A percentile compares a stretch with the other conserved stretches of the same genome.
Conservation (phyloP, 352 stramenopile genomes). For the Globisporangium cylindrosporum region DNA sequence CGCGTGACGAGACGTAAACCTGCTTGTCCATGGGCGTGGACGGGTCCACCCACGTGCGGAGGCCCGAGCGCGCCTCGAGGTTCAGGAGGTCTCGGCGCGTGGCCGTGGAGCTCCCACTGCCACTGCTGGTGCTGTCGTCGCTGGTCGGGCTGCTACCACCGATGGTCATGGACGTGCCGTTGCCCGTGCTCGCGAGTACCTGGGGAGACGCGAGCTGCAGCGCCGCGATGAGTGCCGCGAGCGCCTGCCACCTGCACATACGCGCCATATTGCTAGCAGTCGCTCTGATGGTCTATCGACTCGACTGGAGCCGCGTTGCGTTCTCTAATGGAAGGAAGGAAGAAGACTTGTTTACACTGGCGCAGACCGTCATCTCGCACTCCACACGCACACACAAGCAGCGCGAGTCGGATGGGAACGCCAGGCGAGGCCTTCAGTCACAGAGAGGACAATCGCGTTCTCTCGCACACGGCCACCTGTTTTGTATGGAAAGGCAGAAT, state of each 20-base stretch:
- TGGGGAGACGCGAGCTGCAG: background rate
- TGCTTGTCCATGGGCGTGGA: background rate
- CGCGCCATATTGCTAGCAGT: constrained; percentile 8
- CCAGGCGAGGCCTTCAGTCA: no score
- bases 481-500: background rate
- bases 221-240: background rate
- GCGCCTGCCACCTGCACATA: background rate
- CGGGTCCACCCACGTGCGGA: constrained; percentile 8
- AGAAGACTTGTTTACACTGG: background rate
- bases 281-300: background rate
- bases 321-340: background rate
- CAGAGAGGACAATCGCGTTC: background rate
- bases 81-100: background rate
- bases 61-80: constrained; percentile 4
- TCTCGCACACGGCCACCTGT: background rate
- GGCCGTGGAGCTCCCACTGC: constrained; percentile 8
- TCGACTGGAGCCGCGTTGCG: background rate
- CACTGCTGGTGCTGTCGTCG: background rate
- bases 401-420: background rate
- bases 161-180: constrained; percentile 2
- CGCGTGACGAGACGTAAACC: constrained; percentile 1
- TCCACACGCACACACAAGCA: background rate
- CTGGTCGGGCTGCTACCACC: constrained; percentile 2
- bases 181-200: constrained; percentile 11
- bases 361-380: background rate